phyloP scores from a whole-genome alignment of 75 land plant species.

The Adiantum capillusveneris region DNA sequence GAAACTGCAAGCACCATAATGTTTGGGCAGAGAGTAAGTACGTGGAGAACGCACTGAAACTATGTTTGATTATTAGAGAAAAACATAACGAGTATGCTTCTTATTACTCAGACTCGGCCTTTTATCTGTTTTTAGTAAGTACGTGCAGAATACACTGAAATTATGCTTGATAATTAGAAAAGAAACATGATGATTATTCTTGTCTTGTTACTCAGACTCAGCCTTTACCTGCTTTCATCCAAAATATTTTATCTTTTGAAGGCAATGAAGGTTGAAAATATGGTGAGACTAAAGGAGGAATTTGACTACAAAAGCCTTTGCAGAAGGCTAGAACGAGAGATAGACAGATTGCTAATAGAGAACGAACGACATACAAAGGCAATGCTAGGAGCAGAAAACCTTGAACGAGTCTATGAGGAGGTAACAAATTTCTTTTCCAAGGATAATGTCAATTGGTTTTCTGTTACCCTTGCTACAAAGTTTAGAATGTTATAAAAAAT shows the following conservation, averaged over 20 bases:
- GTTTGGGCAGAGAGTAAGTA: conserved; percentile 77
- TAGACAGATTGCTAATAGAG: conserved; percentile 63
- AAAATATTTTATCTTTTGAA: conserved; percentile 12
- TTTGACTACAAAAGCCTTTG: conserved; percentile 87
- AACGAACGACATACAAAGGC: conserved; percentile 68
- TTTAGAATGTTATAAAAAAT: background rate
- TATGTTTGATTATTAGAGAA: too few relatives aligned
- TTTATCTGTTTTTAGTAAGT: too few relatives aligned
- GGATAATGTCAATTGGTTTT: too few relatives aligned
- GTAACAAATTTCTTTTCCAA: conserved; percentile 19
- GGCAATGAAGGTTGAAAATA: conserved; percentile 93
- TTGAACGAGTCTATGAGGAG: conserved; percentile 48
- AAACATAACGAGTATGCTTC: too few relatives aligned
- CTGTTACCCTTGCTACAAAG: too few relatives aligned
- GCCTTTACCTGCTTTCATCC: too few relatives aligned
- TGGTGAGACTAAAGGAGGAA: conserved; percentile 84
- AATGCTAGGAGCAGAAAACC: conserved; percentile 34
- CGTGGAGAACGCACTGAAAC: background rate
- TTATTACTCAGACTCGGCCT: too few relatives aligned
- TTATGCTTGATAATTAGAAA: too few relatives aligned
- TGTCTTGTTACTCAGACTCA: too few relatives aligned
- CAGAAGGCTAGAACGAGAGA: conserved; percentile 58
- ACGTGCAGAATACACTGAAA: too few relatives aligned
- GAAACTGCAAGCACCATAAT: conserved; percentile 73
- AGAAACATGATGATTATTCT: too few relatives aligned